Evolutionary conservation across 2,329 filamentous ascomycete species (phyloP), one percentile per base, ranked within the genome.

Genomic region (Colletotrichum sansevieriae): DNA sequence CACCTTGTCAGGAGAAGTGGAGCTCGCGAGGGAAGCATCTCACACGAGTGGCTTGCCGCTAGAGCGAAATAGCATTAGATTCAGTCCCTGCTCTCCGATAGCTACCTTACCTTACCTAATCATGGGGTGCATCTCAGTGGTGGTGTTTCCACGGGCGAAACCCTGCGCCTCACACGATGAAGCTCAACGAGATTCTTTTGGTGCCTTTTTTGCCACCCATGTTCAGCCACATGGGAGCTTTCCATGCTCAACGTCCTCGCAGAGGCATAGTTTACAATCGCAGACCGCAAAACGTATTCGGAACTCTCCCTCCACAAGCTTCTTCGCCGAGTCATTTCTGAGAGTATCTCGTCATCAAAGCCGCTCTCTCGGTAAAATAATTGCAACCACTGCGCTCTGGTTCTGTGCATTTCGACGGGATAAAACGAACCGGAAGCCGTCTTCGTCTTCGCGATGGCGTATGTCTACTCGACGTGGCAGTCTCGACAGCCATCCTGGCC

Each of bases 161-260:
- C 65, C 54, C 65, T 68, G 65, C 61, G 65, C 54, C 65, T 55
- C 54, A 4, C 39, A 41, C 33, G 15, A 46, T 43, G 25, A 63
- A 37, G 43, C 59, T 37, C 12, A 8, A 39, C 15, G 3, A 11
- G 18, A 18, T 18, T 18, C 18, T 18, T 18, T 18, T 18, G 18
- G 18, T 18, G 18, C 18, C 18, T 18, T 18, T 18, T 18, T 18
- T 18, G 18, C 18, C 18, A 18, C 18, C 18, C 18, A 18, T 18
- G 18, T 18, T 18, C 18, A 18, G 2, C 18, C 18, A 18, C 18
- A 18, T 18, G 18, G 18, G 18, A 18, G 6, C 20, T 46, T n/a
- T n/a, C 18, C n/a, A 18, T 46, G 15, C 18, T n/a, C 37, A 39
- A 6, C 37, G 37, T 6, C 37, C 12, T 39, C 2, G 12, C 37